A percentile compares a stretch with the other conserved stretches of the same genome.
phyloP scores from a whole-genome alignment of 768 basidiomycete genomes.

The Mycena haematopus region DNA sequence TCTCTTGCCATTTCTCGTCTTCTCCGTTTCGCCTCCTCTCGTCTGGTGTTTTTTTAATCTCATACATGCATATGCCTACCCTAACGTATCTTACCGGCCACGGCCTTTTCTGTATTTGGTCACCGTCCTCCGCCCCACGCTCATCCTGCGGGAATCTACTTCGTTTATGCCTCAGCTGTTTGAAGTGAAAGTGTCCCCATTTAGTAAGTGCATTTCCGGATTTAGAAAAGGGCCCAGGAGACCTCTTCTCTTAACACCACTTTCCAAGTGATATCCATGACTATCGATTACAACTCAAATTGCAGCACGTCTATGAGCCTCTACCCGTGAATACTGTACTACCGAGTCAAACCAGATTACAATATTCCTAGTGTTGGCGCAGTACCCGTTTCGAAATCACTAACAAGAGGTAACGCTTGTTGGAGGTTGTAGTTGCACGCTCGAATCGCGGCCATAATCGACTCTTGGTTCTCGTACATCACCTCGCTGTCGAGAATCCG shows the following conservation, averaged over 20 bases:
- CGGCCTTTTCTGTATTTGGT: slow-evolving; percentile 18
- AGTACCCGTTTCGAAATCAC: slow-evolving; percentile 19
- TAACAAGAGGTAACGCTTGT: slow-evolving; percentile 19
- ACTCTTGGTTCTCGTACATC: slow-evolving; percentile 29
- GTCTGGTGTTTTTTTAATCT: slow-evolving; percentile 17
- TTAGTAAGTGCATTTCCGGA: no score
- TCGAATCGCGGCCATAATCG: slow-evolving; percentile 27
- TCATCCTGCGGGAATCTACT: slow-evolving; percentile 17
- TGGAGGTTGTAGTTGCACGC: slow-evolving; percentile 25
- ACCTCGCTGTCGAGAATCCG: slow-evolving; percentile 24
- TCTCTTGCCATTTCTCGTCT: slow-evolving; percentile 16
- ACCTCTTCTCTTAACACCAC: no score
- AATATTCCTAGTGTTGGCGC: neutral
- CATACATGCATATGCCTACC: slow-evolving; percentile 8
- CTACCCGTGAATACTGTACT: no score
- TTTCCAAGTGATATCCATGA: no score
- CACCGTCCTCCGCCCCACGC: neutral
- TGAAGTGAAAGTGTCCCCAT: neutral
- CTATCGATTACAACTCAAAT: no score
- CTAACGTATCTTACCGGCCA: slow-evolving; percentile 4
- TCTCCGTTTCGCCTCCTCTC: slow-evolving; percentile 1
- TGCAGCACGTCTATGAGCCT: no score
- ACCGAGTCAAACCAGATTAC: no score
- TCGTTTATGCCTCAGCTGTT: slow-evolving; percentile 6
- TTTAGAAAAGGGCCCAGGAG: no score